Base-by-base conservation (phyloP, 331 rosid genomes). In the Erythrophleum ivorense region DNA sequence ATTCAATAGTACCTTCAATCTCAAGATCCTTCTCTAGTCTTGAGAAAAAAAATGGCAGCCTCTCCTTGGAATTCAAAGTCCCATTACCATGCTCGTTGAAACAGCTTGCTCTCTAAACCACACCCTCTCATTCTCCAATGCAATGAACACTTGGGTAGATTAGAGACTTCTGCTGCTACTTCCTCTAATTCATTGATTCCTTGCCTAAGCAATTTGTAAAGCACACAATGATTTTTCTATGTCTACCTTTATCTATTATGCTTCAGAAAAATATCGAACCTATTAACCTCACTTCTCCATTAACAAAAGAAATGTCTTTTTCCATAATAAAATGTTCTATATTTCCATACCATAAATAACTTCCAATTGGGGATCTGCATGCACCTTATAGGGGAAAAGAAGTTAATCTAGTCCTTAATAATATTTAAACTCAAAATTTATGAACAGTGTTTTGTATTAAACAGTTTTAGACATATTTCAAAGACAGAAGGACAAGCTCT, bases 81-180 rank as follows among this genome's bases (percentile, higher is more conserved):
- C 34, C 9, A 66, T 54, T 54, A 53, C 43, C 80, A 81, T 81
- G 76, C 84, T 48, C 89, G 89, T 10, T 90, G 91, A 6, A 92
- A 84, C 71, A 92, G 92, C 84, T 78, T 92, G 29, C 94, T 91
- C 24, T 72, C 94, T 0, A 87, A 83, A 76, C 87, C 89, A 48
- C 94, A 92, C 81, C 94, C 92, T 5, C 81, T 87, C 24, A 36
- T 92, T 80, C 76, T 71, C 69, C 82, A 86, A 53, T 86, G 88
- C 81, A 89, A 88, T 54, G 88, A 88, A 57, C 85, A 85, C 34
- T 84, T 88, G 76, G 68, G 82, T 16, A 65, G 76, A 69, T 75
- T 88, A 57, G 78, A 59, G 7, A 69, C 80, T 45, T 83, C 78
- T 3, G 78, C 66, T 14, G 77, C 87, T 16, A 52, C 87, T 13